These are phyloP conservation scores for Nigrograna mackinnonii DNA, from an alignment of 2,329 filamentous ascomycete species.

Conservation along the genomic window DNA sequence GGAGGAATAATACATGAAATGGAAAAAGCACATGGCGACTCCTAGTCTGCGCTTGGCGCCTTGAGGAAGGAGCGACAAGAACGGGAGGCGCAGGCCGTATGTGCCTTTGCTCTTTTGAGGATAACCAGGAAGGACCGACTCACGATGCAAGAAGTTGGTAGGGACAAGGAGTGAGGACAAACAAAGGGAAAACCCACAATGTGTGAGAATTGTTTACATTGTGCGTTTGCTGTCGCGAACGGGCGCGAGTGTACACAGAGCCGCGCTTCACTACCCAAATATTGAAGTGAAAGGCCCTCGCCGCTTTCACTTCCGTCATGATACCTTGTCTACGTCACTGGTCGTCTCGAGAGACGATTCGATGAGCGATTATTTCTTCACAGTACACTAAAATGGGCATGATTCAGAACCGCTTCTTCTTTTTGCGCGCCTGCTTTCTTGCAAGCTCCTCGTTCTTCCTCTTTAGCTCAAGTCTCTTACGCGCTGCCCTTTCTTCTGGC, in stretches of 20 bases:
- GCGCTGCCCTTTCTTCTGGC: conserved; percentile 57
- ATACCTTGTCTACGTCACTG: not conserved
- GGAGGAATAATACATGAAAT: conserved; percentile 33
- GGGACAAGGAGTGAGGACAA: not conserved
- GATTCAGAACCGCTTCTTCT: conserved; percentile 37
- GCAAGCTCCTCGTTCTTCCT: conserved; percentile 55
- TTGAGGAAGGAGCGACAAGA: not conserved
- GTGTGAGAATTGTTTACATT: not conserved
- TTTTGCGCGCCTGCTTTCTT: conserved; percentile 53
- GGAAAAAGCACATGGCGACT: conserved; percentile 37
- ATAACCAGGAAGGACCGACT: too few relatives aligned
- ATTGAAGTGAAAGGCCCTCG: too few relatives aligned
- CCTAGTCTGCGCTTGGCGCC: not conserved
- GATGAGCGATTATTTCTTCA: not conserved
- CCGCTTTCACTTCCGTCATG: too few relatives aligned
- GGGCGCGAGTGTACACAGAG: too few relatives aligned
- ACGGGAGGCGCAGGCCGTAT: too few relatives aligned
- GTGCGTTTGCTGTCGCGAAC: too few relatives aligned
- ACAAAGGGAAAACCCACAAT: not conserved
- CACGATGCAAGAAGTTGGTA: not conserved
- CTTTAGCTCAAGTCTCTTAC: conserved; percentile 61
- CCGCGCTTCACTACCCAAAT: too few relatives aligned
- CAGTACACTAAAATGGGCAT: not conserved
- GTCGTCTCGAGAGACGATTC: conserved; percentile 9
- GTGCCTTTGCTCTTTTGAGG: too few relatives aligned